Evolutionary conservation across 768 basidiomycete species (phyloP).

Genomic region (Punctularia strigosozonata): DNA sequence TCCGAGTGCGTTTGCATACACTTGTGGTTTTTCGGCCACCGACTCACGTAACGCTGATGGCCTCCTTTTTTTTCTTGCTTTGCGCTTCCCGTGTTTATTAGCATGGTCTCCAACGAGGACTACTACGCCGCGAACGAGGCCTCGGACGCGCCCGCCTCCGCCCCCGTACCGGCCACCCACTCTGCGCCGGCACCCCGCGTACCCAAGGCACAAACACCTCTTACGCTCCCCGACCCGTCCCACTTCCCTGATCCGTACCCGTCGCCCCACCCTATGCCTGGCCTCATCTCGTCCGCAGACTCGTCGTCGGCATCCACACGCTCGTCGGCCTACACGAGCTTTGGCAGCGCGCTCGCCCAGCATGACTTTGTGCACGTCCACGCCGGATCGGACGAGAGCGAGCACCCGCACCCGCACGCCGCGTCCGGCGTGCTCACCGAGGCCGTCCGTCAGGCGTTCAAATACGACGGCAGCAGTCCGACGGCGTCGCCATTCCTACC

Average conservation of each 20-base stretch:
- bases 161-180: too few relatives aligned
- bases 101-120: too few relatives aligned
- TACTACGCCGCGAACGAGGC: too few relatives aligned
- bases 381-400: constrained; percentile 48
- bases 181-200: too few relatives aligned
- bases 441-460: constrained; percentile 37
- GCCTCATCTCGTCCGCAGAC: constrained; percentile 49
- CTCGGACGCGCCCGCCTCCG: too few relatives aligned
- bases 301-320: constrained; percentile 64
- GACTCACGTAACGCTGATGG: too few relatives aligned
- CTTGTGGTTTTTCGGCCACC: too few relatives aligned
- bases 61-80: too few relatives aligned
- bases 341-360: constrained; percentile 48
- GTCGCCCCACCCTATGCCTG: constrained; percentile 39
- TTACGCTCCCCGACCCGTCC: constrained; percentile 49
- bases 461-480: constrained; percentile 33
- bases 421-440: too few relatives aligned
- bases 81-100: too few relatives aligned
- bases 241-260: constrained; percentile 68
- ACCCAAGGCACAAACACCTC: too few relatives aligned
- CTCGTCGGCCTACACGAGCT: constrained; percentile 69
- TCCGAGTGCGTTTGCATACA: too few relatives aligned
- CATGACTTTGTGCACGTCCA: constrained; percentile 56
- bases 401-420: constrained; percentile 39
- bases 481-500: constrained; percentile 40